These are phyloP conservation scores for Anaeromyces robustus DNA, from an alignment of 192 early-diverging fungal species.

Conservation along the genomic window DNA sequence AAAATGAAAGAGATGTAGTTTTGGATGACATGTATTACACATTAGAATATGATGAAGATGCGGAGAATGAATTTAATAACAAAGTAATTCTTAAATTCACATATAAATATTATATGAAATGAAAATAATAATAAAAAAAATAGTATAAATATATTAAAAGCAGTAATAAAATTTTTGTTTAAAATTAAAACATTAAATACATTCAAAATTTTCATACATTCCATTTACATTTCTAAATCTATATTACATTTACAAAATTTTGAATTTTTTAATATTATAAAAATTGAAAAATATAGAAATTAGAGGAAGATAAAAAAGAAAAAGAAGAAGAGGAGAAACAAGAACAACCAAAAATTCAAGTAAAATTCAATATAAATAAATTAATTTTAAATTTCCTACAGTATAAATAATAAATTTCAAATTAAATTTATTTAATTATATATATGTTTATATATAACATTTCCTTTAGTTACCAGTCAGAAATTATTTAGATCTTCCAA, in stretches of 20 bases:
- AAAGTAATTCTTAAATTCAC: slow-evolving; percentile 11
- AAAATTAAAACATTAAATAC: slow-evolving; percentile 17
- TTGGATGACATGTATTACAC: slow-evolving; percentile 51
- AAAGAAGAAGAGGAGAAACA: background rate
- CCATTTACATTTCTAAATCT: too few relatives aligned
- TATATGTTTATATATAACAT: background rate
- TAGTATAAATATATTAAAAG: slow-evolving; percentile 11
- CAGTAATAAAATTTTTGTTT: too few relatives aligned
- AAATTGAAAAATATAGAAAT: slow-evolving; percentile 19
- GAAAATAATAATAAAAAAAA: slow-evolving; percentile 9
- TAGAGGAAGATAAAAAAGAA: background rate
- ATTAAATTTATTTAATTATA: too few relatives aligned
- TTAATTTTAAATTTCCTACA: background rate
- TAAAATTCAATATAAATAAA: background rate
- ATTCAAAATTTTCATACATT: too few relatives aligned
- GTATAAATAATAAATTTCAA: too few relatives aligned
- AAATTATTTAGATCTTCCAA: background rate
- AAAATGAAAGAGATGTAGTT: slow-evolving; percentile 13
- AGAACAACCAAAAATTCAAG: slow-evolving; percentile 8
- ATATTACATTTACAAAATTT: too few relatives aligned
- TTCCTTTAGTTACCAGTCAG: background rate
- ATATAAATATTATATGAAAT: slow-evolving; percentile 10
- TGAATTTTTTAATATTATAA: too few relatives aligned
- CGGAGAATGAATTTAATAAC: slow-evolving; percentile 30
- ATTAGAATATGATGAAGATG: slow-evolving; percentile 43